phyloP scores from a whole-genome alignment of 2,329 filamentous ascomycete species.

The Claviceps paspali region DNA sequence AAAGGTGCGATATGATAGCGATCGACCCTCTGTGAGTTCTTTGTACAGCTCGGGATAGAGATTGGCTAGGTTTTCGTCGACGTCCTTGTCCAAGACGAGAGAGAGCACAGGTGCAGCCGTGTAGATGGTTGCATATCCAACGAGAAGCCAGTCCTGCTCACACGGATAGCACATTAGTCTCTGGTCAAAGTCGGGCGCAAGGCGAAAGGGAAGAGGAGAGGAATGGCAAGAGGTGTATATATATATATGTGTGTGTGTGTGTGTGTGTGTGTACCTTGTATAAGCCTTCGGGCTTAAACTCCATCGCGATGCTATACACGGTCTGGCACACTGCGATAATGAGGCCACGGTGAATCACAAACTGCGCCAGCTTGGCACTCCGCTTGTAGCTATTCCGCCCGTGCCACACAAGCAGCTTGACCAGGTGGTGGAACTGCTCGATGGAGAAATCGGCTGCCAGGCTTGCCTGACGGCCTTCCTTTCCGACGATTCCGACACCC shows the following conservation, averaged over 20 bases:
- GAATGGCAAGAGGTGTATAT: background rate
- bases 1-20: conserved; percentile 83
- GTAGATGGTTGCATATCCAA: conserved; percentile 92
- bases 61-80: conserved; percentile 85
- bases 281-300: conserved; percentile 84
- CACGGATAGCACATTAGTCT: conserved; percentile 12
- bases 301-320: conserved; percentile 85
- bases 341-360: conserved; percentile 92
- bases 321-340: conserved; percentile 95
- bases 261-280: conserved; percentile 70
- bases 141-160: conserved; percentile 76
- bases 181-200: background rate
- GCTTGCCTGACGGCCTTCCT: conserved; percentile 89
- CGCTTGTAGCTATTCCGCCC: conserved; percentile 95
- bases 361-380: conserved; percentile 87
- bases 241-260: too few relatives aligned
- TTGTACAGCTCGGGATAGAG: conserved; percentile 96
- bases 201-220: background rate
- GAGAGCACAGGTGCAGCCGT: conserved; percentile 88
- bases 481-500: conserved; percentile 93
- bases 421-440: conserved; percentile 85
- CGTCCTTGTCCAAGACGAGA: conserved; percentile 85
- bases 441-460: conserved; percentile 95
- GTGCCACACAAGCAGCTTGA: conserved; percentile 97
- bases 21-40: conserved; percentile 79